phyloP scores from a whole-genome alignment of 2,329 filamentous ascomycete genomes.

The Fonsecaea pugnacius region DNA sequence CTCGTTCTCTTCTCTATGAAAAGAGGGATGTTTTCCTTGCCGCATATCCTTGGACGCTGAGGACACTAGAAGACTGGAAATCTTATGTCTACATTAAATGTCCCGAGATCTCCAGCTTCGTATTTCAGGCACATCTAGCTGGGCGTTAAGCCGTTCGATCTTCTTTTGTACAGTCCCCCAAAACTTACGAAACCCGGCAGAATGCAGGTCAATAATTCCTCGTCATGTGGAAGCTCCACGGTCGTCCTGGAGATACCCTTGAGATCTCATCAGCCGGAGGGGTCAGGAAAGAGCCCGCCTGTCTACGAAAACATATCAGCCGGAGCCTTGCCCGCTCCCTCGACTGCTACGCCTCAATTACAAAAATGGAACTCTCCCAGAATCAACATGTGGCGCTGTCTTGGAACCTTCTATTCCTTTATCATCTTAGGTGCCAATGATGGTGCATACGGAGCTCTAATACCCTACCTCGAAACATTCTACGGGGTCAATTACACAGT shows the following conservation, averaged over 20 bases:
- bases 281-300: slow-evolving; percentile 7
- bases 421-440: slow-evolving; percentile 62
- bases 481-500: slow-evolving; percentile 52
- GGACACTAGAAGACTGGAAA: neutral
- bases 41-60: neutral
- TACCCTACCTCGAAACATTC: slow-evolving; percentile 48
- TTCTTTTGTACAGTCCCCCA: neutral
- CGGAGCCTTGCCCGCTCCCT: slow-evolving; percentile 51
- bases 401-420: slow-evolving; percentile 64
- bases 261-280: neutral
- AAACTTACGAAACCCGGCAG: neutral
- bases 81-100: neutral
- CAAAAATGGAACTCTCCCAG: slow-evolving; percentile 68
- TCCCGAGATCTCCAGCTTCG: neutral
- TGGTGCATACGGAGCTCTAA: slow-evolving; percentile 58
- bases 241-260: slow-evolving; percentile 27
- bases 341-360: slow-evolving; percentile 47
- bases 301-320: slow-evolving; percentile 21
- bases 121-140: neutral
- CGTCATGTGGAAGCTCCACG: slow-evolving; percentile 22
- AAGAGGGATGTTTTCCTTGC: neutral
- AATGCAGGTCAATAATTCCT: slow-evolving; percentile 18
- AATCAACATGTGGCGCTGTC: slow-evolving; percentile 63
- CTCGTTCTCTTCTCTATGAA: neutral
- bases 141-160: neutral